Base-by-base conservation (phyloP, 805 yeast genomes). In the Myxozyma mucilagina region DNA sequence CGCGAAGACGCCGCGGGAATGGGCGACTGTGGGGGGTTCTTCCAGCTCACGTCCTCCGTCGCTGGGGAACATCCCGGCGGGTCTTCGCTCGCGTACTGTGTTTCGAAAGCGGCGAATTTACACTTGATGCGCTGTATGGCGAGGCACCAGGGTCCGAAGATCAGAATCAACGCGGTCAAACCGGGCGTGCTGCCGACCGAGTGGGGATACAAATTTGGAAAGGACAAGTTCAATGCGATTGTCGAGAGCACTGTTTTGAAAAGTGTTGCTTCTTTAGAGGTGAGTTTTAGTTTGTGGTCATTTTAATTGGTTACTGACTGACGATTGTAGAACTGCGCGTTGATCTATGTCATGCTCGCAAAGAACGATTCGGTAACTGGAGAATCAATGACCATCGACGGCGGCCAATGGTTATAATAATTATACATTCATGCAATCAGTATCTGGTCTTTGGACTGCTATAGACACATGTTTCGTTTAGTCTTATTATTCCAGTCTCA, bases 311-410 rank as follows among this genome's bases (percentile, higher is more conserved):
- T 18, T 18, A 66, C 45, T 53, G 63, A 31, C 56, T 48, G 16
- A 53, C 60, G 11, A 52, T 67, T 9, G 54, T 43, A 69, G 57
- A 72, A 71, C 51, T 57, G 67, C 41, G 73, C 74, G 18, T 63
- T 64, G n/a, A 51, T 66, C 39, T 71, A 57, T 53, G 56, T 70
- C 24, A 47, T 68, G 52, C 57, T 70, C 41, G 71, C 72, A 10
- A 67, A 66, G 66, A 68, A 61, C 53, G 58, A 66, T 24, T 59
- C 66, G 14, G 48, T 60, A 29, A 71, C 74, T 14, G 74, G 73
- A 3, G 60, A 67, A 34, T 53, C 60, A 13, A 43, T 70, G n/a
- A 78, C 79, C 24, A 81, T 79, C 1, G 84, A 83, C 35, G 67
- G 66, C 2, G 81, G 81, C 16, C 60, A 39, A 51, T 53, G 47